phyloP scores from a whole-genome alignment of 768 basidiomycete genomes.

The Gyrodon lividus region DNA sequence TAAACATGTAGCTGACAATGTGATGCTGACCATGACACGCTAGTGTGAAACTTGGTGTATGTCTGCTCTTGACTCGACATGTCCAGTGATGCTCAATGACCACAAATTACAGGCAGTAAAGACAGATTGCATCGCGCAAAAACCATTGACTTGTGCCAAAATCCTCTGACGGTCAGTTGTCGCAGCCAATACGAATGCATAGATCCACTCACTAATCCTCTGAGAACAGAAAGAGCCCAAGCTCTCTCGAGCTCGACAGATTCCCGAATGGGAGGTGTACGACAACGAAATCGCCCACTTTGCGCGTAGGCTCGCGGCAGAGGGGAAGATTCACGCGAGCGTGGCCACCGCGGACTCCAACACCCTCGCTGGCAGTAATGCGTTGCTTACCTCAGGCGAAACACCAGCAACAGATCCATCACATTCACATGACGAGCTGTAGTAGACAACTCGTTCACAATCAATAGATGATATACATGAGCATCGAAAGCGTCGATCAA shows the following conservation, averaged over 20 bases:
- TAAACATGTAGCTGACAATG: not conserved
- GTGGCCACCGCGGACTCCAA: constrained; percentile 69
- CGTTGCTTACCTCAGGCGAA: constrained; percentile 12
- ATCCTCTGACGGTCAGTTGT: constrained; percentile 80
- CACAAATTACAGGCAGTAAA: constrained; percentile 60
- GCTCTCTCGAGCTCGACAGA: constrained; percentile 85
- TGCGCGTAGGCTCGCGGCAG: constrained; percentile 65
- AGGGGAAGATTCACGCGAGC: constrained; percentile 67
- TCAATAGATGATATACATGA: not conserved
- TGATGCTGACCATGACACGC: constrained; percentile 3
- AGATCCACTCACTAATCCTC: constrained; percentile 2
- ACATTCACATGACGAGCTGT: constrained; percentile 20
- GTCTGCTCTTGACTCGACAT: constrained; percentile 22
- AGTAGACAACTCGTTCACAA: not conserved
- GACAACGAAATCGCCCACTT: constrained; percentile 88
- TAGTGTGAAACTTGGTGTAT: constrained; percentile 99
- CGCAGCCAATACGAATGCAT: not conserved
- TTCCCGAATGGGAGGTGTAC: constrained; percentile 97
- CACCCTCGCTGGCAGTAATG: constrained; percentile 56
- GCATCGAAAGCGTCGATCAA: too few relatives aligned
- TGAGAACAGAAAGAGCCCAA: constrained; percentile 90
- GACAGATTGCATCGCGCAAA: constrained; percentile 77
- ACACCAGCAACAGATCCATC: not conserved
- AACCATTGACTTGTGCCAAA: constrained; percentile 95
- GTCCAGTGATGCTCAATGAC: not conserved